Evolutionary conservation across 352 stramenopile genomes (phyloP), one percentile per base, ranked within the genome.

Genomic region (Globisporangium orthogonon): DNA sequence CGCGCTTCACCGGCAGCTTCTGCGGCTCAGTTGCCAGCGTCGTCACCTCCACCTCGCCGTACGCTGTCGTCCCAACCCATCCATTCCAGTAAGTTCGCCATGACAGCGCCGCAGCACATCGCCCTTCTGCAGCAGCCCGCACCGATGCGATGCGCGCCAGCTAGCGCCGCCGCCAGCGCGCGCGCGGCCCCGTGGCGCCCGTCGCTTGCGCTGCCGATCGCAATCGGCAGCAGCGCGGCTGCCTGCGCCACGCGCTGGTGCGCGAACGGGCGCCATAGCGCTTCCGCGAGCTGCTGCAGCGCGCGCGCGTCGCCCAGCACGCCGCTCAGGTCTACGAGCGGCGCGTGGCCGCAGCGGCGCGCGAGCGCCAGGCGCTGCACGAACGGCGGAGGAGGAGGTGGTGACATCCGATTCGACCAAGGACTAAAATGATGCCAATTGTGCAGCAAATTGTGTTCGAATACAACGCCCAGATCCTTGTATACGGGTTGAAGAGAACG

Each of bases 231-330:
- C 54, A 82, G 47, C 18, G 72, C 76, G 17, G 81, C 37, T 28
- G 78, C 60, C 44, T 74, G 62, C 51, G 80, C 70, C 46, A 87
- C 63, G 18, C 62, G 59, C 47, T 70, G 54, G 33, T 67, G 40
- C 54, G 67, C 62, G 35, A 87, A 84, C 3, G 74, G 72, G 13
- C 50, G 46, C 17, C 68, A 69, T 3, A 87, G 66, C 47, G 78
- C 76, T 15, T 39, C 14, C 2, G 68, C 53, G 18, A 87, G 52
- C 28, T 70, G 60, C 9, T 62, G 61, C 18, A 85, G 62, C 6
- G 63, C 47, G 23, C 35, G 45, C 2, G 55, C 58, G 61, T 85
- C 66, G 7, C 52, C 60, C 33, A 87, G 37, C 3, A 85, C 48
- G 30, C 40, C 62, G 30, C 56, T 67, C 31, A 85, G 54, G 49